A percentile compares a stretch with the other conserved stretches of the same genome.
Evolutionary conservation across 768 basidiomycete genomes (phyloP).

Genomic region (Termitomyces eurrhizus): DNA sequence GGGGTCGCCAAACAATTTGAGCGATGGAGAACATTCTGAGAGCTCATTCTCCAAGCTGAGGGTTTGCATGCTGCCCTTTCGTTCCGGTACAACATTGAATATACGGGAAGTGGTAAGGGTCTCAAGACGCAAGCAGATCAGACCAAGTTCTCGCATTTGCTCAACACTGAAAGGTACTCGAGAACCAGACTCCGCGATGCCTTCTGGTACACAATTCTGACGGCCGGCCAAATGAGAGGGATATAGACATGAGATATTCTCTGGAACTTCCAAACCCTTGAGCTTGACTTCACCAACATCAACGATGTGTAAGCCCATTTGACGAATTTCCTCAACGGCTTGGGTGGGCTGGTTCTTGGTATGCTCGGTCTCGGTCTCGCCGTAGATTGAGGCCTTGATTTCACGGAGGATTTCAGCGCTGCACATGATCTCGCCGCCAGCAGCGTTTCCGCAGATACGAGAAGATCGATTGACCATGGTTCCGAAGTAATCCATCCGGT

Average conservation of each 20-base stretch:
- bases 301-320: conserved; percentile 65
- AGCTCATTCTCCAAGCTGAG: conserved; percentile 26
- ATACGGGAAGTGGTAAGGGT: conserved; percentile 61
- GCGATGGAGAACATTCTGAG: conserved; percentile 23
- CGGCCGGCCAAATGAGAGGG: conserved; percentile 71
- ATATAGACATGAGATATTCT: conserved; percentile 82
- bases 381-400: conserved; percentile 59
- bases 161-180: conserved; percentile 67
- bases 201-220: conserved; percentile 39
- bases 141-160: conserved; percentile 70
- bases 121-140: conserved; percentile 77
- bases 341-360: conserved; percentile 52
- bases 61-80: conserved; percentile 42
- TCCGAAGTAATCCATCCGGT: conserved; percentile 98
- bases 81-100: conserved; percentile 44
- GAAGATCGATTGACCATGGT: conserved; percentile 94
- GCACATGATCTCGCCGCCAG: conserved; percentile 92
- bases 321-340: conserved; percentile 72
- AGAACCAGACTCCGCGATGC: conserved; percentile 36
- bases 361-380: conserved; percentile 57
- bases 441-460: conserved; percentile 76
- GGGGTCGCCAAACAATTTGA: conserved; percentile 55
- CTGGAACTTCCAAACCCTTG: conserved; percentile 92
- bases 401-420: conserved; percentile 85
- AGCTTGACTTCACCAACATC: conserved; percentile 88